Percentiles rank a stretch among this genome's conserved stretches.
Conservation (phyloP, 2,329 filamentous ascomycete species). For the Helotiales sp. region DNA sequence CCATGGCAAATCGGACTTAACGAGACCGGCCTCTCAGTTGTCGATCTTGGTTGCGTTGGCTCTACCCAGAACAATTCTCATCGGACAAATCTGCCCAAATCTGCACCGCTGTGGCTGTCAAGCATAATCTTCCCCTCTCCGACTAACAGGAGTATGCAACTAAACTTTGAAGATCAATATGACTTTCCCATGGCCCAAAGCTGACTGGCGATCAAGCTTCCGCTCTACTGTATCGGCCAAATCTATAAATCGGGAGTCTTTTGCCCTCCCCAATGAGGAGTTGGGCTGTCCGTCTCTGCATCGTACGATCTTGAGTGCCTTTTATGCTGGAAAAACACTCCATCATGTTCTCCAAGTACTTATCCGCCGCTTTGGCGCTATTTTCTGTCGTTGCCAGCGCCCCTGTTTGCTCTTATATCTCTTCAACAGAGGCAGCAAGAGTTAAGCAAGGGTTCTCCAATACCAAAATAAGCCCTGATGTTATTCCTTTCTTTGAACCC, state of each 20-base stretch:
- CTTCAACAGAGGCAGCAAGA: neutral
- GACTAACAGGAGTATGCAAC: neutral
- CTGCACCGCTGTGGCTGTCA: neutral
- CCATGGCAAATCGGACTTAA: neutral
- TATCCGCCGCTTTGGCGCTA: too few relatives aligned
- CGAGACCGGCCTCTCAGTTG: neutral
- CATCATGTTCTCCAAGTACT: neutral
- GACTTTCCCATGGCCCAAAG: neutral
- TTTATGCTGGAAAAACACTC: too few relatives aligned
- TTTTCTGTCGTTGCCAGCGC: neutral
- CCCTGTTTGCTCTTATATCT: neutral
- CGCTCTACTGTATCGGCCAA: neutral
- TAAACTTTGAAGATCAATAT: neutral
- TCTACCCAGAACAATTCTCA: too few relatives aligned
- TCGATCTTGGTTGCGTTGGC: neutral
- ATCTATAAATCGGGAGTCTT: neutral
- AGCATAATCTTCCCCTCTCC: neutral
- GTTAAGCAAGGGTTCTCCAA: neutral
- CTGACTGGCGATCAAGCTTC: neutral
- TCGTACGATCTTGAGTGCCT: too few relatives aligned
- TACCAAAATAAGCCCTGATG: neutral
- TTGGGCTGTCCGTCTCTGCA: too few relatives aligned
- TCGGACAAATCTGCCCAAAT: too few relatives aligned
- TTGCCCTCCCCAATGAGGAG: too few relatives aligned
- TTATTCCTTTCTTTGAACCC: neutral